Conservation (phyloP, 179 eudicot genomes). For the Gypsophila paniculata region DNA sequence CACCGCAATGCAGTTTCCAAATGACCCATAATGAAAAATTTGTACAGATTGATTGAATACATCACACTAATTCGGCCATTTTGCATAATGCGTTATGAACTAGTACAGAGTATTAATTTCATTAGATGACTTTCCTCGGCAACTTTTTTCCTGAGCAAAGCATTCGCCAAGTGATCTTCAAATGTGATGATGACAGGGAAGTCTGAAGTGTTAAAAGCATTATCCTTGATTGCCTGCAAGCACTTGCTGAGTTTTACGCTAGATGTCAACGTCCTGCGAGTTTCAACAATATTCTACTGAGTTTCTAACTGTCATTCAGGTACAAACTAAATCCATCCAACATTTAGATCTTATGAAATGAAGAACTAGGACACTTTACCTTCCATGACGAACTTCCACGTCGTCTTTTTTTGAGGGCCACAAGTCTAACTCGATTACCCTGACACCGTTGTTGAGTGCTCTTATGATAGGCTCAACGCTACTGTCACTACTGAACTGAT, state of each 20-base stretch:
- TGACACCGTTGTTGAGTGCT: conserved; percentile 64
- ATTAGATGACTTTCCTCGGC: conserved; percentile 49
- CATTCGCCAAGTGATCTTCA: conserved; percentile 62
- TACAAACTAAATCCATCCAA: too few relatives aligned
- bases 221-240: conserved; percentile 60
- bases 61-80: not conserved
- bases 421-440: conserved; percentile 79
- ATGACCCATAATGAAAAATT: too few relatives aligned
- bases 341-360: not conserved
- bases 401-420: conserved; percentile 58
- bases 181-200: conserved; percentile 80
- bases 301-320: not conserved
- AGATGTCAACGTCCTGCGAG: conserved; percentile 69
- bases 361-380: conserved; percentile 34
- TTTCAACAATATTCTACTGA: conserved; percentile 9
- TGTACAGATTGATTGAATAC: too few relatives aligned
- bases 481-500: conserved; percentile 68
- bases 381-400: conserved; percentile 71
- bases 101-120: not conserved
- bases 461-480: conserved; percentile 61
- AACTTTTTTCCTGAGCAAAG: conserved; percentile 61
- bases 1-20: too few relatives aligned
- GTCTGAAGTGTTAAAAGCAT: conserved; percentile 62
- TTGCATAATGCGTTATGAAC: not conserved
- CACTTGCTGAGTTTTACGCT: conserved; percentile 57